These are phyloP conservation scores for Beauveria asiatica DNA, from an alignment of 2,329 filamentous ascomycete genomes.

Conservation along the genomic window DNA sequence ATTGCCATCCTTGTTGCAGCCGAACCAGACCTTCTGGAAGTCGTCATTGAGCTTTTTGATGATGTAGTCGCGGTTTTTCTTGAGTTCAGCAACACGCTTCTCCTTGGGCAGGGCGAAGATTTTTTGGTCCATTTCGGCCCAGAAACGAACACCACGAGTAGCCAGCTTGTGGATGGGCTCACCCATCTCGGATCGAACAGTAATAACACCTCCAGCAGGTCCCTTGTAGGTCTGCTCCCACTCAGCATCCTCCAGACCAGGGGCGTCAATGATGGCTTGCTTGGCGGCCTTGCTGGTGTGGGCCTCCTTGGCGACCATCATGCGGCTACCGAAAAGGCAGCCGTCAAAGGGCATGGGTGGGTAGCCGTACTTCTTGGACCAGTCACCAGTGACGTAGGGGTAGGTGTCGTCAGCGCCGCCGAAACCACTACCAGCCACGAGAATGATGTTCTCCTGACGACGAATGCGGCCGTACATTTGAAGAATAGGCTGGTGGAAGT, in stretches of 20 bases:
- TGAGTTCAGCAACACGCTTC: slow-evolving; percentile 78
- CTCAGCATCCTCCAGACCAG: slow-evolving; percentile 69
- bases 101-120: slow-evolving; percentile 96
- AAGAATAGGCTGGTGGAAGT: slow-evolving; percentile 87
- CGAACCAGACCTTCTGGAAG: slow-evolving; percentile 97
- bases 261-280: slow-evolving; percentile 79
- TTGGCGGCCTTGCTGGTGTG: slow-evolving; percentile 83
- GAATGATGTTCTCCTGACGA: slow-evolving; percentile 75
- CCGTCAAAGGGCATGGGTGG: slow-evolving; percentile 93
- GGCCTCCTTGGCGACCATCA: slow-evolving; percentile 92
- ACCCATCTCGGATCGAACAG: slow-evolving; percentile 96
- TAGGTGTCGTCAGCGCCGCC: slow-evolving; percentile 86
- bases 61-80: slow-evolving; percentile 83
- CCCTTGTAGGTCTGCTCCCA: slow-evolving; percentile 96
- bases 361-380: slow-evolving; percentile 81
- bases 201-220: slow-evolving; percentile 86
- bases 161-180: slow-evolving; percentile 99
- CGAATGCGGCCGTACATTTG: slow-evolving; percentile 87
- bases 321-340: slow-evolving; percentile 79
- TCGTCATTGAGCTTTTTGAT: slow-evolving; percentile 94
- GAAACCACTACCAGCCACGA: slow-evolving; percentile 87
- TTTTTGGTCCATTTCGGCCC: slow-evolving; percentile 98
- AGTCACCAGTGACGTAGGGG: slow-evolving; percentile 81
- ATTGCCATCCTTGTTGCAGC: slow-evolving; percentile 69
- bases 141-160: slow-evolving; percentile 90